Evolutionary conservation across 129 eudicot genomes (phyloP).

Genomic region (Saposhnikovia divaricata): DNA sequence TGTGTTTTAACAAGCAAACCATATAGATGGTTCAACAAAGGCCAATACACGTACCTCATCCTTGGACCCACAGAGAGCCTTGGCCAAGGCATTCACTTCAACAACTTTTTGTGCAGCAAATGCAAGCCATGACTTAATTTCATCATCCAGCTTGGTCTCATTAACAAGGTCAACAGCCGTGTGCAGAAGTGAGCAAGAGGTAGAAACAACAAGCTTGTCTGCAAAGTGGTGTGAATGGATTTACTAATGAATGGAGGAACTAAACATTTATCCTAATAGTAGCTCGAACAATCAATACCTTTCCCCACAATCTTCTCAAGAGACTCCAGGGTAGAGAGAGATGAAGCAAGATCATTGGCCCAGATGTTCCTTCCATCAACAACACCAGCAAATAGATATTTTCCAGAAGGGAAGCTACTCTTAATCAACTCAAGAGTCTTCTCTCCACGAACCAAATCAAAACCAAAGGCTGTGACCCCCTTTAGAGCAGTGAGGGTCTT

Average conservation of each 20-base stretch:
- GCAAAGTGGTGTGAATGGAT: constrained; percentile 2
- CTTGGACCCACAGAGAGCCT: constrained; percentile 72
- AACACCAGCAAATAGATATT: constrained; percentile 75
- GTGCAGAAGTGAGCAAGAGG: constrained; percentile 92
- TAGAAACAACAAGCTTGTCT: constrained; percentile 95
- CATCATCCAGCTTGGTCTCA: constrained; percentile 75
- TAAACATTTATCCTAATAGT: constrained; percentile 10
- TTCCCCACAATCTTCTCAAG: constrained; percentile 88
- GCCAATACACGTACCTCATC: constrained; percentile 47
- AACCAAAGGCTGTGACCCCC: constrained; percentile 67
- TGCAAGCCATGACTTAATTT: constrained; percentile 92
- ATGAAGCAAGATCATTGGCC: constrained; percentile 84
- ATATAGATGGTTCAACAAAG: not conserved
- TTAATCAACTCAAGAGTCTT: constrained; percentile 57
- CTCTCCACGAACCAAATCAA: constrained; percentile 81
- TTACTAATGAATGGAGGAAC: not conserved
- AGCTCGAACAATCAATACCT: constrained; percentile 33
- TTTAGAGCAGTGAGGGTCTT: constrained; percentile 61
- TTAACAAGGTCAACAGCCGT: constrained; percentile 90
- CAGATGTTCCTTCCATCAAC: constrained; percentile 97
- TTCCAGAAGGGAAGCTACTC: constrained; percentile 53
- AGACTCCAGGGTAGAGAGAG: constrained; percentile 44
- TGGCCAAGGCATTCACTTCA: constrained; percentile 92
- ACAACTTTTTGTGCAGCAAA: constrained; percentile 93
- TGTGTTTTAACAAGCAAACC: not conserved